Conservation (phyloP, 768 basidiomycete species). For the Amanita rimosa region DNA sequence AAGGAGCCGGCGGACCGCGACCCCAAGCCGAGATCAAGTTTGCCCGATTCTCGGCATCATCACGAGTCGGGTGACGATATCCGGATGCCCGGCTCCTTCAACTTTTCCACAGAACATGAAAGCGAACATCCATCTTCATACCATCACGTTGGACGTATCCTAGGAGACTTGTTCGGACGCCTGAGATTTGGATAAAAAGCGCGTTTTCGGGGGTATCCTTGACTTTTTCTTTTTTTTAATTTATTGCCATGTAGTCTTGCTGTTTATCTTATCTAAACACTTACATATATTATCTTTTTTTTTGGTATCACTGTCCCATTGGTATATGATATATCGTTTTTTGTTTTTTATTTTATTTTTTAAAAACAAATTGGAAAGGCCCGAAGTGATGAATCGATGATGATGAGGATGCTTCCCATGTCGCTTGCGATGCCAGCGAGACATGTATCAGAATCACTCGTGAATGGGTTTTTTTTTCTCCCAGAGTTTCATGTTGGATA, state of each 20-base stretch:
- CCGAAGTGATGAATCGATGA: no score
- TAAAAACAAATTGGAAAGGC: no score
- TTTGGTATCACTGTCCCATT: no score
- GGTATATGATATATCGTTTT: no score
- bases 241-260: neutral
- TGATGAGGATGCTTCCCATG: no score
- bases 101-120: neutral
- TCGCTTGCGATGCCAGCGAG: no score
- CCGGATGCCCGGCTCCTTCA: slow-evolving; percentile 7
- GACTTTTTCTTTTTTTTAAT: no score
- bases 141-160: neutral
- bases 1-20: neutral
- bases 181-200: neutral
- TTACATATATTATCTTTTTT: neutral
- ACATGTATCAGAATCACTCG: no score
- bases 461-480: no score
- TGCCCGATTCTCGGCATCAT: neutral
- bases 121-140: neutral
- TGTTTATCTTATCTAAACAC: no score
- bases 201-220: neutral
- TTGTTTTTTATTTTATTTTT: no score
- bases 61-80: neutral
- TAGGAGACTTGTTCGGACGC: neutral
- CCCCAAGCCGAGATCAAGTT: neutral
- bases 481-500: no score